Conservation (phyloP, 2,329 filamentous ascomycete species). For the Catunica adiposa region DNA sequence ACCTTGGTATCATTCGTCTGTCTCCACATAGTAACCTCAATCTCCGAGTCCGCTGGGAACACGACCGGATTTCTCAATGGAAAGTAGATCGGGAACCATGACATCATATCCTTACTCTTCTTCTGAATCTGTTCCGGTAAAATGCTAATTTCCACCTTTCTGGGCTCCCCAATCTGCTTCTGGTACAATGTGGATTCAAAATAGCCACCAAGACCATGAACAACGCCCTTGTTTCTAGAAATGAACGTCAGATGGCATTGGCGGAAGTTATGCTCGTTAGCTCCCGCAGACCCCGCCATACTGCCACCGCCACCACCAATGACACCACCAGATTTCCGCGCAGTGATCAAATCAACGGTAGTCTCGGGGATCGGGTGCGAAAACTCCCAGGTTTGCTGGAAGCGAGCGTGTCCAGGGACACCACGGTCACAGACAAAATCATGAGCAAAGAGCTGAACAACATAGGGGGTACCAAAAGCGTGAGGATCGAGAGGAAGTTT, state of each 20-base stretch:
- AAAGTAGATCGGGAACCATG: conserved; percentile 98
- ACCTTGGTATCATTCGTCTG: conserved; percentile 90
- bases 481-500: conserved; percentile 45
- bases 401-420: conserved; percentile 40
- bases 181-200: conserved; percentile 92
- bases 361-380: conserved; percentile 51
- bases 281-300: conserved; percentile 58
- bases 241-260: conserved; percentile 64
- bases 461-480: conserved; percentile 83
- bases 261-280: conserved; percentile 85
- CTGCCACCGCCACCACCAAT: conserved; percentile 53
- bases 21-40: conserved; percentile 88
- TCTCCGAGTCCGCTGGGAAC: conserved; percentile 66
- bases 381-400: conserved; percentile 70
- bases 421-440: conserved; percentile 59
- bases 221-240: conserved; percentile 60
- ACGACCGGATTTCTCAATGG: conserved; percentile 82
- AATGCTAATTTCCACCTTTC: conserved; percentile 72
- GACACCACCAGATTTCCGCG: conserved; percentile 45
- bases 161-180: conserved; percentile 22
- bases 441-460: conserved; percentile 78
- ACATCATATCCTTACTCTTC: conserved; percentile 97
- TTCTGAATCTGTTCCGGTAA: conserved; percentile 79
- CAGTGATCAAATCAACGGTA: conserved; percentile 37
- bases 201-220: conserved; percentile 84